Evolutionary conservation across 2,329 filamentous ascomycete genomes (phyloP).

Genomic region (Teratosphaeria zuluensis): DNA sequence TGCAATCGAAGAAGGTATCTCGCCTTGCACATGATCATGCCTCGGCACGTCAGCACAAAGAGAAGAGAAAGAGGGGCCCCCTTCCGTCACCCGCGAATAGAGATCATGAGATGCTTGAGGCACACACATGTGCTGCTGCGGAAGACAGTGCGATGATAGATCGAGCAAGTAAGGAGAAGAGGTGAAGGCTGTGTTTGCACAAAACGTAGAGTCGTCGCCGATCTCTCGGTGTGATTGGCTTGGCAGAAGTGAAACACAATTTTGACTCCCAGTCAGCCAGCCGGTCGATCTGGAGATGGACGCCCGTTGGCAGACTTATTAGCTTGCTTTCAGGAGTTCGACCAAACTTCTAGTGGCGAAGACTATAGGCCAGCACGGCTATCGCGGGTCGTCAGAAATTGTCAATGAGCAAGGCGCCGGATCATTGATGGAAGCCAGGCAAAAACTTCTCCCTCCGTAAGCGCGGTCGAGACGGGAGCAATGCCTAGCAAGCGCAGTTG

Average conservation of each 20-base stretch:
- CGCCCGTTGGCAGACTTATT: not conserved
- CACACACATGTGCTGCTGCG: not conserved
- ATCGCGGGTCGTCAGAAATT: not conserved
- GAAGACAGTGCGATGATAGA: not conserved
- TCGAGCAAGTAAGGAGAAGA: not conserved
- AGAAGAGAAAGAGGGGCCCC: not conserved
- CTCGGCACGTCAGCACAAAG: not conserved
- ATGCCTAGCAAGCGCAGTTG: not conserved
- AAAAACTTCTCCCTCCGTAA: not conserved
- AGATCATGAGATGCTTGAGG: not conserved
- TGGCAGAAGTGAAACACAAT: not conserved
- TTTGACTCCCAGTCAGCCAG: not conserved
- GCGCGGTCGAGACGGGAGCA: not conserved
- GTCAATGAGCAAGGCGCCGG: not conserved
- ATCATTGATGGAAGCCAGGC: not conserved
- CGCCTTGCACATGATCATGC: not conserved
- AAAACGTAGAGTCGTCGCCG: not conserved
- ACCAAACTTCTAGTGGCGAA: not conserved
- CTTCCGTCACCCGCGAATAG: not conserved
- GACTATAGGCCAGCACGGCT: not conserved
- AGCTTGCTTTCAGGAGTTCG: not conserved
- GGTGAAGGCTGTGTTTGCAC: not conserved
- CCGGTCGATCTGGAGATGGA: not conserved
- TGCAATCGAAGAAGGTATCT: not conserved
- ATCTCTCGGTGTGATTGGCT: not conserved